A percentile compares a stretch with the other conserved stretches of the same genome.
Evolutionary conservation across 306 rosid genomes (phyloP).

Genomic region (Acacia confusa): DNA sequence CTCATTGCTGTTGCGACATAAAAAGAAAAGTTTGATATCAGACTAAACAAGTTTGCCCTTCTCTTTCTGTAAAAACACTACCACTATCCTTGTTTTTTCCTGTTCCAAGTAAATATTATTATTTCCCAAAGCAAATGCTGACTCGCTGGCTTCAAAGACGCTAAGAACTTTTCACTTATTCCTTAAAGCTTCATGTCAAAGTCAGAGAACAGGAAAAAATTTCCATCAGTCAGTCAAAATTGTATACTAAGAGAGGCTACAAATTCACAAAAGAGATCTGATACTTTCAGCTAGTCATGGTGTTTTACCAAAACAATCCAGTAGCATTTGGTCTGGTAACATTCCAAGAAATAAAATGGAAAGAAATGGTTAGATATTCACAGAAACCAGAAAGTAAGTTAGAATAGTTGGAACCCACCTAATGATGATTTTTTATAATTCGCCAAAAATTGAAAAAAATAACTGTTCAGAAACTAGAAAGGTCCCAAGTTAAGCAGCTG

Average conservation of each 20-base stretch:
- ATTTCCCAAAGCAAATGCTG: slow-evolving; percentile 22
- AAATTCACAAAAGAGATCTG: not conserved
- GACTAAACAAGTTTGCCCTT: slow-evolving; percentile 11
- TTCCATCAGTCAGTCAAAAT: slow-evolving; percentile 3
- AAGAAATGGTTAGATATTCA: not conserved
- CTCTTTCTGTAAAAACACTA: slow-evolving; percentile 2
- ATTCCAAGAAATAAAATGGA: not conserved
- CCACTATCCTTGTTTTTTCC: not conserved
- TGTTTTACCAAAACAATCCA: slow-evolving; percentile 2
- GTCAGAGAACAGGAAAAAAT: slow-evolving; percentile 19
- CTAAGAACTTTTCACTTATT: not conserved
- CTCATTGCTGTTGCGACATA: not conserved
- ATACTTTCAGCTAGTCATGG: slow-evolving; percentile 8
- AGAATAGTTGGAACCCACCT: not conserved
- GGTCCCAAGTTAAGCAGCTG: not conserved
- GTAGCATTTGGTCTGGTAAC: not conserved
- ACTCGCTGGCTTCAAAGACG: not conserved
- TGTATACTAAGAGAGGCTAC: slow-evolving; percentile 19
- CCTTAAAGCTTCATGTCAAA: slow-evolving; percentile 5
- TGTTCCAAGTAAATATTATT: not conserved
- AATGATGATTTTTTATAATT: not conserved
- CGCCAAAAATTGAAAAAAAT: not conserved
- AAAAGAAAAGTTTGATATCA: slow-evolving; percentile 1
- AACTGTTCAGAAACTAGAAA: not conserved
- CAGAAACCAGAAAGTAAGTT: not conserved